Evolutionary conservation across 306 rosid species (phyloP).

Genomic region (Abrus pulchellus): DNA sequence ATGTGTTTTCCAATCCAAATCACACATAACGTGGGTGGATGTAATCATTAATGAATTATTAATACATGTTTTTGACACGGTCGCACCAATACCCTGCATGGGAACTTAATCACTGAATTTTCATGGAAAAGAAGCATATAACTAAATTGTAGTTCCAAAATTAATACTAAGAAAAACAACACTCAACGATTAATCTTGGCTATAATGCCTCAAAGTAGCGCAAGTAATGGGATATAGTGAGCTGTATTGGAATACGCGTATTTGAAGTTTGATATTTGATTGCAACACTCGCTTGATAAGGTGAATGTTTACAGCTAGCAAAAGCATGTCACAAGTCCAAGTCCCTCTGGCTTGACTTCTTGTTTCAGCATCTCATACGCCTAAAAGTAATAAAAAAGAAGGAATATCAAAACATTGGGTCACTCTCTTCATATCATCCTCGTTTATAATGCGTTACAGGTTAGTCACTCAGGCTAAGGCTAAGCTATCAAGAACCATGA

Average conservation of each 20-base stretch:
- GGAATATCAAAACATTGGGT: conserved; percentile 4
- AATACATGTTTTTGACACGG: conserved; percentile 37
- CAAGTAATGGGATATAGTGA: conserved; percentile 34
- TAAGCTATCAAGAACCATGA: too few species aligned
- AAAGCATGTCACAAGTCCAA: conserved; percentile 29
- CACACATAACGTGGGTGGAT: conserved; percentile 45
- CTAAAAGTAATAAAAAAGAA: conserved; percentile 11
- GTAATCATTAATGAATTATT: conserved; percentile 39
- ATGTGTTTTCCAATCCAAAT: conserved; percentile 44
- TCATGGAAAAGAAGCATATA: conserved; percentile 12
- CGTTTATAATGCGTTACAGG: conserved; percentile 19
- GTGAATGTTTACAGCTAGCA: conserved; percentile 52
- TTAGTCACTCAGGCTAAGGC: conserved; percentile 12
- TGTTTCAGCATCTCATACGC: conserved; percentile 49
- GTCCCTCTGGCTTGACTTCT: conserved; percentile 38
- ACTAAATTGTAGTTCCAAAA: conserved; percentile 15
- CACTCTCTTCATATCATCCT: conserved; percentile 4
- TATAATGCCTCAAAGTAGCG: neutral
- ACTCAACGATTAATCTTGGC: conserved; percentile 4
- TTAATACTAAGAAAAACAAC: conserved; percentile 3
- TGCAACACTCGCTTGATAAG: conserved; percentile 32
- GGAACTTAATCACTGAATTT: conserved; percentile 17
- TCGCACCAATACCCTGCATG: conserved; percentile 30
- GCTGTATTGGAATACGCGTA: conserved; percentile 45
- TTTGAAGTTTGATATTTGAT: conserved; percentile 39